Percentiles rank a stretch among this genome's conserved stretches.
Evolutionary conservation across 2,329 filamentous ascomycete genomes (phyloP).

Genomic region (Arthrobotrys iridis): DNA sequence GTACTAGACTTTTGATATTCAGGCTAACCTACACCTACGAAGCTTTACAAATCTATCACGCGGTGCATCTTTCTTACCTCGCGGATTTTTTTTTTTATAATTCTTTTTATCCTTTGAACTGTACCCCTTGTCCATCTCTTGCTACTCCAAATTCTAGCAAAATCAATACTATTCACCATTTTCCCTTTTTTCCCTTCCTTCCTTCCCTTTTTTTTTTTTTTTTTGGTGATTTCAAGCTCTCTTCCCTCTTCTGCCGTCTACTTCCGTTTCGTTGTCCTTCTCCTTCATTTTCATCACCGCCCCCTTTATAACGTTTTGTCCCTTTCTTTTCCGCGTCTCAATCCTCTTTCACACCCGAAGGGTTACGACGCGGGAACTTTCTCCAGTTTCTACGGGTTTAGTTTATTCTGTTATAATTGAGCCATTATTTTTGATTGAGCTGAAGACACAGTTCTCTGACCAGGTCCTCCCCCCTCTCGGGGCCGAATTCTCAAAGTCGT

Average conservation of each 20-base stretch:
- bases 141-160: neutral
- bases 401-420: slow-evolving; percentile 51
- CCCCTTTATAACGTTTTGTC: slow-evolving; percentile 17
- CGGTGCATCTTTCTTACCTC: slow-evolving; percentile 43
- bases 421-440: slow-evolving; percentile 43
- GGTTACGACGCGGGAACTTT: slow-evolving; percentile 8
- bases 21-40: slow-evolving; percentile 33
- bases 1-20: slow-evolving; percentile 52
- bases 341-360: slow-evolving; percentile 9
- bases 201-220: neutral
- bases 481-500: slow-evolving; percentile 21
- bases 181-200: slow-evolving; percentile 5
- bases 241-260: neutral
- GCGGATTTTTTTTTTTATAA: slow-evolving; percentile 20
- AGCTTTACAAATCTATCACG: slow-evolving; percentile 52
- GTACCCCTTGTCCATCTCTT: neutral
- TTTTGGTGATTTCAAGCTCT: slow-evolving; percentile 4
- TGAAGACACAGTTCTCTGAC: slow-evolving; percentile 8
- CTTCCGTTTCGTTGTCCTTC: slow-evolving; percentile 18
- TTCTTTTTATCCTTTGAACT: no score
- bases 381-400: slow-evolving; percentile 32
- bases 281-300: slow-evolving; percentile 5
- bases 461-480: neutral
- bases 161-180: neutral
- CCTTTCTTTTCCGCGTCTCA: slow-evolving; percentile 18